Conservation (phyloP, 108 stramenopile species). For the Discostella stelligeroides region DNA sequence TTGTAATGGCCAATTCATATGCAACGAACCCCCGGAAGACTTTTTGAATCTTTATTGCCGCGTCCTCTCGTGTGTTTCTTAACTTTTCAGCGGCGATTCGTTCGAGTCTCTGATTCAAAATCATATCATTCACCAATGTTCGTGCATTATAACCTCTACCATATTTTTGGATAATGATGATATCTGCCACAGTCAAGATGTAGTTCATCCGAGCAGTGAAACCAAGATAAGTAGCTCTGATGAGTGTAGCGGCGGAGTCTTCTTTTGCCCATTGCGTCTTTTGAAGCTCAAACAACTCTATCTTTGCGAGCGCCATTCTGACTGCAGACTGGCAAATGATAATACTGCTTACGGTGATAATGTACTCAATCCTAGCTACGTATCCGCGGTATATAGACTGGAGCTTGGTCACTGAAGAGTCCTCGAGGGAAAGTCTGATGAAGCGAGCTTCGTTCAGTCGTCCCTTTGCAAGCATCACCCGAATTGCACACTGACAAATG, state of each 20-base stretch:
- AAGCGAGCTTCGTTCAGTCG: background rate
- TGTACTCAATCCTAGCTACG: conserved; percentile 5
- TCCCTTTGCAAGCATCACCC: conserved; percentile 32
- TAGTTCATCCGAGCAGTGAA: conserved; percentile 15
- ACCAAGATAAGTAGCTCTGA: conserved; percentile 28
- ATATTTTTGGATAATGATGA: conserved; percentile 11
- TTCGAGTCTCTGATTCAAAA: background rate
- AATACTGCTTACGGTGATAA: conserved; percentile 11
- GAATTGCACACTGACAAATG: conserved; percentile 28
- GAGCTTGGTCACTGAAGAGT: conserved; percentile 17
- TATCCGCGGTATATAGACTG: conserved; percentile 22
- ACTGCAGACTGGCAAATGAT: conserved; percentile 19
- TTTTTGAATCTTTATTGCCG: conserved; percentile 17
- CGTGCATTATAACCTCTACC: background rate
- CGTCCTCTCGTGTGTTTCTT: background rate
- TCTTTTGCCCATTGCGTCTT: conserved; percentile 3
- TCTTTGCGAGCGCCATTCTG: background rate
- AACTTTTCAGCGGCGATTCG: background rate
- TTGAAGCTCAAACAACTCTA: background rate
- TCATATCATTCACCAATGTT: background rate
- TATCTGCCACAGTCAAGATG: conserved; percentile 15
- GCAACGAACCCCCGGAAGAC: background rate
- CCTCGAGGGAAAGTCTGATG: background rate
- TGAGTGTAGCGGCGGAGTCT: conserved; percentile 38
- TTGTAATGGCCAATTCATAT: background rate